Percentiles rank a stretch among this genome's conserved stretches.
Conservation (phyloP, 331 rosid genomes). For the Acacia concinna region DNA sequence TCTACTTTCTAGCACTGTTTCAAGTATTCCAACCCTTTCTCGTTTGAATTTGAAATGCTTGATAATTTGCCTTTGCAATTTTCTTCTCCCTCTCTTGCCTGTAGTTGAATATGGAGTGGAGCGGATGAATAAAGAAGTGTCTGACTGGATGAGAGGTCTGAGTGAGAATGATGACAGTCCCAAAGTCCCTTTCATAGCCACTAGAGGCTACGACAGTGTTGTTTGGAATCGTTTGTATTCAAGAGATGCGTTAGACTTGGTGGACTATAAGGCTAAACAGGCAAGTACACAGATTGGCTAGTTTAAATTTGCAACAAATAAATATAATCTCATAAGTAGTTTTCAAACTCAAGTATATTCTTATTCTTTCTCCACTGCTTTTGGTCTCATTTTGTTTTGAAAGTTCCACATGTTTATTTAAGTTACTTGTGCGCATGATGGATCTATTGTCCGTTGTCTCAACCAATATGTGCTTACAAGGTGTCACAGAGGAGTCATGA, state of each 20-base stretch:
- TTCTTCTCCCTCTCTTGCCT: conserved; percentile 20
- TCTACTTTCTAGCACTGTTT: conserved; percentile 22
- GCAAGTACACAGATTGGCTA: conserved; percentile 38
- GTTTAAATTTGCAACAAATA: background rate
- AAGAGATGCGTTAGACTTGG: conserved; percentile 61
- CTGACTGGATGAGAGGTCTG: conserved; percentile 83
- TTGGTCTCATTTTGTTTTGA: background rate
- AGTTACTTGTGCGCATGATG: background rate
- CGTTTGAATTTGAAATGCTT: conserved; percentile 29
- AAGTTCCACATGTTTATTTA: background rate
- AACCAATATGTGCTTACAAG: background rate
- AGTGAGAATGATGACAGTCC: conserved; percentile 39
- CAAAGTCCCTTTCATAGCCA: conserved; percentile 73
- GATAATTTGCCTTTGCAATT: conserved; percentile 14
- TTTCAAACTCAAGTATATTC: background rate
- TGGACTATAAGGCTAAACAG: conserved; percentile 63
- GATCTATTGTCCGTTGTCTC: background rate
- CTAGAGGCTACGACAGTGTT: conserved; percentile 86
- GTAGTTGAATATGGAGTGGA: conserved; percentile 84
- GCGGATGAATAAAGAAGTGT: conserved; percentile 81
- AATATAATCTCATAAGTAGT: background rate
- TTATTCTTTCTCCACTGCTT: background rate
- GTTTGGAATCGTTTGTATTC: conserved; percentile 98
- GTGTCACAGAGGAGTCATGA: background rate
- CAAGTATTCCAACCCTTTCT: conserved; percentile 18